Percentiles rank a stretch among this genome's conserved stretches.
These are phyloP conservation scores for Drechslera avenae DNA, from an alignment of 2,329 filamentous ascomycete genomes.

Conservation along the genomic window DNA sequence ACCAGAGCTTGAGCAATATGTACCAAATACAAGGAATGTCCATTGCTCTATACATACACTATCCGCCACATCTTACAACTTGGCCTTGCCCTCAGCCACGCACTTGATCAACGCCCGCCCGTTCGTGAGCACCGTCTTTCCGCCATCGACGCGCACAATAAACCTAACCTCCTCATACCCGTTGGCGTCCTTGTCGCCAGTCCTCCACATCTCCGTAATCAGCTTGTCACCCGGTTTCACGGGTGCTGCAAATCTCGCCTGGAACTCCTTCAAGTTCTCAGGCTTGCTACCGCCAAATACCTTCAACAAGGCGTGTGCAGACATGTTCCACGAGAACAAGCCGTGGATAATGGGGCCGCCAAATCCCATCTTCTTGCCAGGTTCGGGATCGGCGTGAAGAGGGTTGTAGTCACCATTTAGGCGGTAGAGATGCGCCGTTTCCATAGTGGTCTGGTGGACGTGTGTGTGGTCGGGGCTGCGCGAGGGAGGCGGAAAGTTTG, in stretches of 20 bases:
- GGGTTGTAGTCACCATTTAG: constrained; percentile 96
- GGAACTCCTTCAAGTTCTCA: constrained; percentile 83
- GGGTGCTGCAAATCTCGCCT: constrained; percentile 83
- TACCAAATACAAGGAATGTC: no score
- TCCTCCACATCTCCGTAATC: constrained; percentile 80
- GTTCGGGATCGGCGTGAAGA: constrained; percentile 84
- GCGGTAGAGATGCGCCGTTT: constrained; percentile 67
- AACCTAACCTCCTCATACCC: constrained; percentile 85
- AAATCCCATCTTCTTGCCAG: constrained; percentile 87
- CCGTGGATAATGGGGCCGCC: constrained; percentile 89
- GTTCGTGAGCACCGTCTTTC: constrained; percentile 86
- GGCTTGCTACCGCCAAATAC: constrained; percentile 77
- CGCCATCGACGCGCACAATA: constrained; percentile 74
- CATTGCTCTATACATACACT: background rate
- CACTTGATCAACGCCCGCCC: constrained; percentile 79
- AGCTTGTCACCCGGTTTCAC: constrained; percentile 84
- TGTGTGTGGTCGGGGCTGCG: constrained; percentile 73
- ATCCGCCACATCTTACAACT: constrained; percentile 39
- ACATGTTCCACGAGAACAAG: constrained; percentile 83
- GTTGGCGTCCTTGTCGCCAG: constrained; percentile 65
- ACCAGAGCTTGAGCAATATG: no score
- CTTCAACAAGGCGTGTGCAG: constrained; percentile 74
- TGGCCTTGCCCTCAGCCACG: constrained; percentile 52
- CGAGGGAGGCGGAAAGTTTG: constrained; percentile 77
- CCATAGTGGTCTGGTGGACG: constrained; percentile 70